Evolutionary conservation across 2,329 filamentous ascomycete genomes (phyloP), one percentile per base, ranked within the genome.

Genomic region (Colletotrichum melonis): DNA sequence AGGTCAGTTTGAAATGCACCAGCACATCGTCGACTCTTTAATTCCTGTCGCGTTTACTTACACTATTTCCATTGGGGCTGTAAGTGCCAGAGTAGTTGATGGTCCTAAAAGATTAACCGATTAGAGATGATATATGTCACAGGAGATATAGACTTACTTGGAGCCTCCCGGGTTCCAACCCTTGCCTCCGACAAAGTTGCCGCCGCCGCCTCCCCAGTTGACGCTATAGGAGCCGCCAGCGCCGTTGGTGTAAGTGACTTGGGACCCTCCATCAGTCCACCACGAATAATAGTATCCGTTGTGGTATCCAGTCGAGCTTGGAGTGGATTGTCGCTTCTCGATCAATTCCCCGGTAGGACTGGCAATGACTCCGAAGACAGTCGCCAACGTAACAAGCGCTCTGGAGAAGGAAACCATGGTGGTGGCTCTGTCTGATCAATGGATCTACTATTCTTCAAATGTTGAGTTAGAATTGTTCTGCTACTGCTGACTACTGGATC

Each of bases 151-250:
- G 7, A 42, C 67, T 65, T 57, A 73, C 71, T 86, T 83, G 28
- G 82, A 79, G 72, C 78, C 82, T 60, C 88, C 88, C 24, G 88
- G 85, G 67, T 86, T 86, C 88, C 89, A 91, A 30, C 89, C 89
- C 80, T 90, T 91, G 52, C 89, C 89, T 71, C 83, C 87, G 49
- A 89, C 88, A 64, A 89, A 87, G 81, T 90, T 88, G 56, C 87
- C 87, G 42, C 78, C 80, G 63, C 83, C 82, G 38, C 71, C 78
- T 22, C 42, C 42, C 88, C 88, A 89, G 46, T 76, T 78, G 1
- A 86, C 81, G 49, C 76, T 82, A 81, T 88, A 89, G 24, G 80
- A 77, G 1, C 86, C 86, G 4, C 75, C 81, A 9, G 76, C 77
- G 3, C 82, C 82, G 77, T 88, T 88, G 70, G 77, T 85, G 78